A percentile compares a stretch with the other conserved stretches of the same genome.
Conservation (phyloP, 2,329 filamentous ascomycete species). For the Hymenoscyphus repandus region DNA sequence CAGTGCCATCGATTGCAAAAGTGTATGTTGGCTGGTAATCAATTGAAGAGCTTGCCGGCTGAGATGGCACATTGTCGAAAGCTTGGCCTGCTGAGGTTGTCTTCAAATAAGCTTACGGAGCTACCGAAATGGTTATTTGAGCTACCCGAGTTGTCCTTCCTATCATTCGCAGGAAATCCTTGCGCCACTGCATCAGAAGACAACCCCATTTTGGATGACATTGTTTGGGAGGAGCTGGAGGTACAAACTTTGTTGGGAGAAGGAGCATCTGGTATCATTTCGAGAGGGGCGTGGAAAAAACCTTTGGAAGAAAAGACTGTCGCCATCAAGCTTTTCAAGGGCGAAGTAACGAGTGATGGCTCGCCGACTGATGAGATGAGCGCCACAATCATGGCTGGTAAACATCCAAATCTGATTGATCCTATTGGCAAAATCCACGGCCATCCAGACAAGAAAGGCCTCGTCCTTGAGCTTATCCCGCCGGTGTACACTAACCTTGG, state of each 20-base stretch:
- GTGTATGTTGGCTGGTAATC: constrained; percentile 45
- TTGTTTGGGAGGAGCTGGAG: constrained; percentile 38
- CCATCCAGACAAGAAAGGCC: constrained; percentile 37
- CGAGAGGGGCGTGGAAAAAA: constrained; percentile 35
- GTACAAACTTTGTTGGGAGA: constrained; percentile 38
- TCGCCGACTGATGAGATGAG: constrained; percentile 45
- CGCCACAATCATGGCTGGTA: constrained; percentile 41
- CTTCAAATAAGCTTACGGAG: constrained; percentile 36
- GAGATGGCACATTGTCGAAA: constrained; percentile 41
- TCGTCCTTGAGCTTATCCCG: constrained; percentile 44
- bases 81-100: constrained; percentile 40
- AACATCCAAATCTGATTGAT: constrained; percentile 41
- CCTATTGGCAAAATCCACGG: constrained; percentile 39
- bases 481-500: constrained; percentile 39
- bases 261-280: constrained; percentile 44
- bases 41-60: constrained; percentile 35
- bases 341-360: constrained; percentile 42
- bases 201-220: constrained; percentile 31
- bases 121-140: constrained; percentile 41
- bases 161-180: constrained; percentile 44
- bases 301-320: constrained; percentile 33
- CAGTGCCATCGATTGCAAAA: constrained; percentile 40
- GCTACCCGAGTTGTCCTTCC: constrained; percentile 41
- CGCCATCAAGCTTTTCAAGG: constrained; percentile 45
- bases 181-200: constrained; percentile 31